Base-by-base conservation (phyloP, 2,329 filamentous ascomycete species). In the Verticillium isaacii region DNA sequence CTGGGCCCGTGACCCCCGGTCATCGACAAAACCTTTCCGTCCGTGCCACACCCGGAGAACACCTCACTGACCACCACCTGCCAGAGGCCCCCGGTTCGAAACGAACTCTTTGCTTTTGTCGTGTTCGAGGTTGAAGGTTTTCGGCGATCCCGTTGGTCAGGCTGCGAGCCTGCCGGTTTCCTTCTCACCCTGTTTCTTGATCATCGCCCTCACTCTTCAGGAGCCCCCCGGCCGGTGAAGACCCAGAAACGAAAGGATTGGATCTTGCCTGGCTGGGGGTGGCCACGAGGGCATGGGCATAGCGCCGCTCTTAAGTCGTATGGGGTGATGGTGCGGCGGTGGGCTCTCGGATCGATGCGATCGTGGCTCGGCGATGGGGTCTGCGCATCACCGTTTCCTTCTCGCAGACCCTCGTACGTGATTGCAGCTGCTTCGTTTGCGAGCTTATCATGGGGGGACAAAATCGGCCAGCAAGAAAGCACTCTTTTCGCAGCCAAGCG, bases 91-190 rank as follows among this genome's bases (percentile, higher is more conserved):
- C 19, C 19, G n/a, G 17, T 52, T 58, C 45, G 57, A 58, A 58
- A 58, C 57, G 37, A 58, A 58, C 57, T 45, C 57, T 50, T 58
- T 58, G 15, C 56, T 58, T 45, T 25, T 58, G 19, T 25, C 15
- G 56, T 19, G 32, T 37, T 32, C 29, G 55, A 37, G 55, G 32
- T 57, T 23, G 32, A 23, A 37, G 17, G 29, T 36, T 23, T 7
- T 23, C 55, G 55, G 55, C 55, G n/a, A 57, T 23, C 32, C 55
- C 55, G 55, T 57, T 37, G 55, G 32, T 34, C 17, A 37, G 32
- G 17, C 9, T 19, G 55, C 32, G 9, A 9, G 29, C 7, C 17
- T n/a, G 55, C 19, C 34, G 23, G 32, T 57, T 57, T 37, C 32
- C n/a, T 57, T 32, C 55, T 56, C 32, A 17, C 19, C 25, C 32